Evolutionary conservation across 169 alveolate genomes (phyloP).

Genomic region (Plasmodium cynomolgi): DNA sequence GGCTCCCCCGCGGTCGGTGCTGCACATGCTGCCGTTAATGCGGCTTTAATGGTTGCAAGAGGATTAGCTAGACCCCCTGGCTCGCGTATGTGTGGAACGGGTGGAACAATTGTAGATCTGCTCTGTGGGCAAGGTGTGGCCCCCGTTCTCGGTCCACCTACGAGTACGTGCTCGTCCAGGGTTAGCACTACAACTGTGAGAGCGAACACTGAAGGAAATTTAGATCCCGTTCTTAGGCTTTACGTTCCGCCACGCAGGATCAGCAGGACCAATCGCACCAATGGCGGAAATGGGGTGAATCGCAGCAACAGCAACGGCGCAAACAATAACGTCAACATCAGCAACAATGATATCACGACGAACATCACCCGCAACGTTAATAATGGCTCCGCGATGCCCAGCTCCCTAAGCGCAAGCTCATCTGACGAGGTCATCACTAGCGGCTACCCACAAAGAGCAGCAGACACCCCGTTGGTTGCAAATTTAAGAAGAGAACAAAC

Average conservation of each 20-base stretch:
- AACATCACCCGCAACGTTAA: neutral
- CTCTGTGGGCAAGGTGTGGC: neutral
- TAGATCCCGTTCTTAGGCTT: neutral
- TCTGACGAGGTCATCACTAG: neutral
- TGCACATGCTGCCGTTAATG: neutral
- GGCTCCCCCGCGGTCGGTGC: neutral
- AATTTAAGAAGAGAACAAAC: constrained; percentile 18
- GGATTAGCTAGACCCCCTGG: neutral
- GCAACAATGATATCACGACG: constrained; percentile 8
- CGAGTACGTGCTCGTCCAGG: neutral
- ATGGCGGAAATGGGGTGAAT: neutral
- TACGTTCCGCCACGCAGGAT: neutral
- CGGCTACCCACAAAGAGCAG: neutral
- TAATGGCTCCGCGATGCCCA: neutral
- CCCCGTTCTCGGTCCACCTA: neutral
- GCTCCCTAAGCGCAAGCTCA: neutral
- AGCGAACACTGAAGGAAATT: neutral
- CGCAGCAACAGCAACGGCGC: neutral
- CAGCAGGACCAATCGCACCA: neutral
- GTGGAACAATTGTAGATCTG: neutral
- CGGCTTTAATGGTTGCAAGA: neutral
- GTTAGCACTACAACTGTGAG: neutral
- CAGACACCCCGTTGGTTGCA: neutral
- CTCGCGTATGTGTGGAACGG: neutral
- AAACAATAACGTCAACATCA: neutral